Base-by-base conservation (phyloP, 1,284 basidiomycete species). In the Papiliotrema nemorosa region DNA sequence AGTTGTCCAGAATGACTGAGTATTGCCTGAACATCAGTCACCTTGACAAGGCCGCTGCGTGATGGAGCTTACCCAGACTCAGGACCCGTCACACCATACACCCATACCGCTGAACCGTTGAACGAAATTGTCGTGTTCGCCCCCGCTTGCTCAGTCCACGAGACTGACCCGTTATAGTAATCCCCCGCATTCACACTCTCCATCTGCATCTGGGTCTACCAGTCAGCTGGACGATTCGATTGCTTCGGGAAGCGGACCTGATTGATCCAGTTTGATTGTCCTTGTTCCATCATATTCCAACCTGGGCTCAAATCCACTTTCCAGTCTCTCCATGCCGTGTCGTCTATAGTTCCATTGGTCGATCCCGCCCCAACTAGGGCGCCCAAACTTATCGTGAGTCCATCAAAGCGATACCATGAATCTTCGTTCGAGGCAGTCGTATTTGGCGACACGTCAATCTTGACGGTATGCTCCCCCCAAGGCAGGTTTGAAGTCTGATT, bases 241-340 rank as follows among this genome's bases (percentile, higher is more conserved):
- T n/a, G n/a, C n/a, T n/a, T n/a, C n/a, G n/a, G n/a, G n/a, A n/a
- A n/a, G n/a, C 37, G 18, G 36, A 65, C 63, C 20, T 46, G 35
- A 35, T 69, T 63, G 47, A 69, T 59, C 43, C 53, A 67, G 53
- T 70, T 70, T 24, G 58, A 60, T 26, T 29, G 27, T 21, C 36
- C 53, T 16, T 49, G 18, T 49, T 69, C 66, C 24, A 72, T 35
- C 65, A 70, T 70, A 49, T 66, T 70, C 69, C 69, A 72, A 5
- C 58, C 66, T 0, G 57, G 53, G 12, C 54, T 63, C 10, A 70
- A 43, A 1, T 41, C 13, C n/a, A 72, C 50, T n/a, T 44, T 38
- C 27, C 52, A 51, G n/a, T 54, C 52, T 18, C 62, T 50, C 67
- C 67, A 71, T 3, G 55, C 60, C 21, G 63, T 50, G 57, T 70